Percentiles rank a stretch among this genome's conserved stretches.
These are phyloP conservation scores for Fonsecaea monophora DNA, from an alignment of 2,329 filamentous ascomycete species.

Conservation along the genomic window DNA sequence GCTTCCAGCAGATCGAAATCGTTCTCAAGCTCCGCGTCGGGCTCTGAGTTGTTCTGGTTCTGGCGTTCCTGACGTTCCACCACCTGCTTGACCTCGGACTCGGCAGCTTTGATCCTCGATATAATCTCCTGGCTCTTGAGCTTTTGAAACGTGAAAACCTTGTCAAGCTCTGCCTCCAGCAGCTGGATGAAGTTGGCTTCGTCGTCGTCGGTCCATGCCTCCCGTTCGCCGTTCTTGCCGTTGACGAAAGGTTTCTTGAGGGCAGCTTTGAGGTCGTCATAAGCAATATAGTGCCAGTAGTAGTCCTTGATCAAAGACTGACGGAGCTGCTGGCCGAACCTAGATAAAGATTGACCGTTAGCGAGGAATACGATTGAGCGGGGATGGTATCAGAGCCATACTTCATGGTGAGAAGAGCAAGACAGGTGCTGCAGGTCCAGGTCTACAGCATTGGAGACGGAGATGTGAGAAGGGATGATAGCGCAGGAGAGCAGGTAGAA, in stretches of 20 bases:
- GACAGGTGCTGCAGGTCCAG: constrained; percentile 1
- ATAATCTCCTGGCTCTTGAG: constrained; percentile 97
- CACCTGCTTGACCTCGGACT: constrained; percentile 88
- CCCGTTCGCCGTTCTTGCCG: constrained; percentile 58
- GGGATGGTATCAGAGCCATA: constrained; percentile 11
- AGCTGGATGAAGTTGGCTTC: constrained; percentile 85
- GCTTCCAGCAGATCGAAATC: constrained; percentile 94
- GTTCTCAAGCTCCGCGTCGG: constrained; percentile 68
- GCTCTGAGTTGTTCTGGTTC: constrained; percentile 49
- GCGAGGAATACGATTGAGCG: neutral
- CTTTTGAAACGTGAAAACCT: constrained; percentile 97
- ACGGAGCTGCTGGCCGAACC: constrained; percentile 95
- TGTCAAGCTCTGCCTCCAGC: constrained; percentile 91
- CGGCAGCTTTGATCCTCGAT: constrained; percentile 82
- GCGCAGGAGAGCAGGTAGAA: neutral
- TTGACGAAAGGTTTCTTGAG: constrained; percentile 75
- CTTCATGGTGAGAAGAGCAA: constrained; percentile 17
- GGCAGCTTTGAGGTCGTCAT: constrained; percentile 87
- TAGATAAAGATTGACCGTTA: constrained; percentile 42
- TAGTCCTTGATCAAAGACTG: constrained; percentile 97
- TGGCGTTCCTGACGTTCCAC: constrained; percentile 71
- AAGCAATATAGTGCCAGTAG: constrained; percentile 98
- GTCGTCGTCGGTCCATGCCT: constrained; percentile 87
- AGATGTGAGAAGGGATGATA: neutral
- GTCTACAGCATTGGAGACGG: constrained; percentile 1